These are phyloP conservation scores for Chlamydomonas reinhardtii DNA, from an alignment of 163 green algal genomes.

Conservation along the genomic window DNA sequence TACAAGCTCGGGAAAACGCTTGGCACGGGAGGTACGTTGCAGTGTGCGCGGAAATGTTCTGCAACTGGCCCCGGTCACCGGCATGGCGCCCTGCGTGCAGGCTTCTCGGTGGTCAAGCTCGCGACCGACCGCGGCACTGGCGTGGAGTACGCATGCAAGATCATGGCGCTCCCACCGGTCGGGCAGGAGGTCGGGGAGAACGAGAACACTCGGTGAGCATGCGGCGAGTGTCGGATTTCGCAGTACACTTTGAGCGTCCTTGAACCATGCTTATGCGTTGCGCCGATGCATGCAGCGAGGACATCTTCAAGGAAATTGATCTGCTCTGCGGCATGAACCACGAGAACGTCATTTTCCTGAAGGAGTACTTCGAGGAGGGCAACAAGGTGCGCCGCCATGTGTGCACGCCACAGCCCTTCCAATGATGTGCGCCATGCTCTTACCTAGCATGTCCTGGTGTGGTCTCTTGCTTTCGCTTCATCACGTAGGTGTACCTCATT, in stretches of 20 bases:
- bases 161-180: conserved; percentile 76
- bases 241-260: too few species aligned
- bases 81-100: conserved; percentile 53
- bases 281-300: conserved; percentile 59
- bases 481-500: conserved; percentile 85
- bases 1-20: conserved; percentile 90
- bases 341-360: conserved; percentile 89
- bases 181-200: conserved; percentile 75
- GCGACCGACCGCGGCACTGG: conserved; percentile 74
- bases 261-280: background rate
- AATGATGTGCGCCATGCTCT: too few species aligned
- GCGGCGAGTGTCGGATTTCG: too few species aligned
- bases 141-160: conserved; percentile 81
- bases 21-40: conserved; percentile 81
- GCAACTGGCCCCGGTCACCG: too few species aligned
- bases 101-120: conserved; percentile 88
- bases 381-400: conserved; percentile 79
- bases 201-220: conserved; percentile 77
- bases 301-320: conserved; percentile 94
- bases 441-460: too few species aligned
- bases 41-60: background rate
- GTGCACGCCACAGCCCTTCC: too few species aligned
- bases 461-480: too few species aligned
- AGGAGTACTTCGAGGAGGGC: conserved; percentile 89
- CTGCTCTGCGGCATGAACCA: conserved; percentile 88